Evolutionary conservation across 805 yeast species (phyloP), one percentile per base, ranked within the genome.

Genomic region (Zygosaccharomyces siamensis): DNA sequence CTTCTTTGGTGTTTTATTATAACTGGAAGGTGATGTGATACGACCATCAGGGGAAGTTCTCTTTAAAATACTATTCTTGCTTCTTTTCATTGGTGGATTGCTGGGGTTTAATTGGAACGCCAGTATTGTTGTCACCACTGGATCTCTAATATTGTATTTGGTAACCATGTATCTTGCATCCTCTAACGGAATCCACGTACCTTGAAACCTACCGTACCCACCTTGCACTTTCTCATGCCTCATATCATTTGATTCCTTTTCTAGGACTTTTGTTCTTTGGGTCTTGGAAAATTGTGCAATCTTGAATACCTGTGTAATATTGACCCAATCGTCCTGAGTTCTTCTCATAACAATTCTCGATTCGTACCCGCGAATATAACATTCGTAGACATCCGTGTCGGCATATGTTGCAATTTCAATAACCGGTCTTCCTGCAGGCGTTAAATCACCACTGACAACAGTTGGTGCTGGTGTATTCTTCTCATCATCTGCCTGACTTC

Each of bases 271-370:
- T 2, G 93, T 86, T 65, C 95, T 70, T 60, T 83, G 84, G 1
- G 90, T 86, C 66, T 86, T 86, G 38, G 88, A 85, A 59, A 82
- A 83, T 51, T 83, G 80, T 32, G 90, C 89, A 51, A 86, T 80
- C 62, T 86, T 86, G 56, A 86, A 71, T 32, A 86, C 83, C 63
- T 86, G 95, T 0, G 95, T 86, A 20, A 89, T 89, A 62, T 86
- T 86, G 47, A 93, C 89, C 98, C 98, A 93, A 58, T 90, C 86
- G 65, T 93, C 99, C 43, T 78, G 75, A 52, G 87, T 83, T 49
- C 98, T 75, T 59, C 98, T 79, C 98, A 93, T 93, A 2, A 65
- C 64, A 36, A 67, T 60, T 16, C 62, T 53, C 8, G 65, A 56
- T 48, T 60, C 68, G 37, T 47, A 57, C 45, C 83, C 87, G 30